Base-by-base conservation (phyloP, 2,329 filamentous ascomycete species). In the Aspergillus glaucus region DNA sequence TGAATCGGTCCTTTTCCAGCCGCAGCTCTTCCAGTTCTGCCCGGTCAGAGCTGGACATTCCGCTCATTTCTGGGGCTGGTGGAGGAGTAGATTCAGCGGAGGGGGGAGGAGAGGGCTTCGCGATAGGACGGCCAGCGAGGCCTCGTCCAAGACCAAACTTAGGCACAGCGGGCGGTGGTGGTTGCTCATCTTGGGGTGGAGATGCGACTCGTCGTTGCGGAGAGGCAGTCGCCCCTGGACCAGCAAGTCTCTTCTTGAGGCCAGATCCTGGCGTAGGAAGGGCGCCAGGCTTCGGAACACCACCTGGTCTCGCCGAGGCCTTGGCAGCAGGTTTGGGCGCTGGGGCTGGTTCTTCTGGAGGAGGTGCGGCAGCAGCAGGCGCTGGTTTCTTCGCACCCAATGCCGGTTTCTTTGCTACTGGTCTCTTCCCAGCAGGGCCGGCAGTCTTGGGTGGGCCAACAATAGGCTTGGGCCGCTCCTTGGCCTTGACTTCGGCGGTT, bases 11-110 rank as follows among this genome's bases (percentile, higher is more conserved):
- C 59, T 92, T 91, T 52, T 94, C 85, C 10, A 84, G 76, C 34
- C 91, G 86, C 10, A 97, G 79, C 63, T 95, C 91, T 55, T 95
- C 89, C 1, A 98, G 75, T 66, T 98, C 92, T n/a, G 89, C 88
- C 40, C 88, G 82, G 64, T 98, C 93, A n/a, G 88, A 78, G 7
- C 86, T 79, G 17, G 84, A 81, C 43, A 95, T 76, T 0, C 86
- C 86, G 36, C 81, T 84, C 3, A 78, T 70, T 8, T 79, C 78
- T 2, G 82, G 74, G 0, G 84, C 56, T 46, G 69, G 55, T 32
- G 82, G 81, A 12, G 37, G 37, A 32, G 73, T 67, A 1, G 78
- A 68, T 2, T 67, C 57, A 34, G 69, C 71, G 12, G 79, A 74
- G 14, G 75, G 66, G 43, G 64, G 49, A 15, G 62, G 56, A 3